Base-by-base conservation (phyloP, 371 early-diverging fungal genomes). In the Syncephalastrum sp. region DNA sequence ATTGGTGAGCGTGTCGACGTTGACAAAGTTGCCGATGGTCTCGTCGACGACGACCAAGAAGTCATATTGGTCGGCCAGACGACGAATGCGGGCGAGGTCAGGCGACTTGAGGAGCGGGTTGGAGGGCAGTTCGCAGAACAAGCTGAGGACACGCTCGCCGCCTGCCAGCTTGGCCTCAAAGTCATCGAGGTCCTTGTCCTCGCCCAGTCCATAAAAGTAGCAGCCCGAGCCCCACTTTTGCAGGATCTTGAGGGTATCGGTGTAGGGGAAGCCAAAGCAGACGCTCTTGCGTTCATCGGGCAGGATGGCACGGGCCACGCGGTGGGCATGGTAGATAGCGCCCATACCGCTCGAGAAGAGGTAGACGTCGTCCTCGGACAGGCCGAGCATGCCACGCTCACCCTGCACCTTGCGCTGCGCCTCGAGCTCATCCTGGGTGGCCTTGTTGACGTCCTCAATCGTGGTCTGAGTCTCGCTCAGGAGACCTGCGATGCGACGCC, bases 221-320 rank as follows among this genome's bases (percentile, higher is more conserved):
- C 90, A 89, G 4, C 96, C 90, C 17, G 90, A 79, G 1, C 96
- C 94, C 82, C 95, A 95, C 69, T 95, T 95, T 70, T 96, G 80
- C 57, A 95, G 82, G 38, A 97, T 91, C 75, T 97, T 97, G 46
- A 97, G 79, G 14, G 97, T 95, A 65, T 97, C 98, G 0, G 90
- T 86, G 71, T 97, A 97, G 3, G 96, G 92, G 64, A 97, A 97
- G 0, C 96, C 96, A 75, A 92, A 97, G 59, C 95, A 95, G 2
- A 94, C 85, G 56, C 87, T 89, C 68, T 92, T 91, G 21, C 75
- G 78, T 3, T 81, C 76, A 1, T 57, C 59, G 27, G 83, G 70
- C 38, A 80, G 70, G 42, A 72, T 42, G 5, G 64, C 54, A 62
- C 85, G 68, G 5, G 90, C 82, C 17, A 77, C 61, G 42, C 84